These are phyloP conservation scores for Calonectria hawksworthii DNA, from an alignment of 2,329 filamentous ascomycete genomes.

Conservation along the genomic window DNA sequence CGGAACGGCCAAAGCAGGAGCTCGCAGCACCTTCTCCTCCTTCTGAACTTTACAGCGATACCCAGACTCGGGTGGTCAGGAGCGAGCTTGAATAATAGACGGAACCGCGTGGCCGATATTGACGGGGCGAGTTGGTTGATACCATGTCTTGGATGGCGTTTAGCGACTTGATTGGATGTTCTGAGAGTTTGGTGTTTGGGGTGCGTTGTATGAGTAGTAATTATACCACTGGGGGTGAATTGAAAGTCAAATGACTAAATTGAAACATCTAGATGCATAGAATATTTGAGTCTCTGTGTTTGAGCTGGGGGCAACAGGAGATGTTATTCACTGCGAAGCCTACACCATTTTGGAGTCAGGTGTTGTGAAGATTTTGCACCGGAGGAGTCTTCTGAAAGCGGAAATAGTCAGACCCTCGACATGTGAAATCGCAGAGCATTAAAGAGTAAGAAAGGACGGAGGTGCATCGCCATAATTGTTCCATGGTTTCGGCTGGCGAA, in stretches of 20 bases:
- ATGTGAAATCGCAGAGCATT: no score
- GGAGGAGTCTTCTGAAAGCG: no score
- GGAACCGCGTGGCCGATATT: background rate
- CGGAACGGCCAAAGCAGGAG: background rate
- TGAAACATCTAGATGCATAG: rapidly evolving
- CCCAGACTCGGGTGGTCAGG: background rate
- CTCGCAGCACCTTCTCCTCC: background rate
- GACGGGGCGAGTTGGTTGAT: no score
- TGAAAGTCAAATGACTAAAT: background rate
- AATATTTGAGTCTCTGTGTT: no score
- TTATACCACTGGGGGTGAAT: background rate
- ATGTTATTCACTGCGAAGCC: no score
- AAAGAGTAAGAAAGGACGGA: no score
- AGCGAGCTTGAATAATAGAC: background rate
- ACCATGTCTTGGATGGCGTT: background rate
- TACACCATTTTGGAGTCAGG: no score
- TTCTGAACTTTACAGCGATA: background rate
- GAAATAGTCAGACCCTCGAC: no score
- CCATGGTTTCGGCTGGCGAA: no score
- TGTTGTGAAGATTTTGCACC: no score
- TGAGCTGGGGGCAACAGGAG: no score
- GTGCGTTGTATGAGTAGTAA: background rate
- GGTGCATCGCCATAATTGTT: no score
- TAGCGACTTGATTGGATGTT: background rate
- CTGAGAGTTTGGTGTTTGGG: background rate